Evolutionary conservation across 257 asterid genomes (phyloP).

Genomic region (Capsicum pubescens): DNA sequence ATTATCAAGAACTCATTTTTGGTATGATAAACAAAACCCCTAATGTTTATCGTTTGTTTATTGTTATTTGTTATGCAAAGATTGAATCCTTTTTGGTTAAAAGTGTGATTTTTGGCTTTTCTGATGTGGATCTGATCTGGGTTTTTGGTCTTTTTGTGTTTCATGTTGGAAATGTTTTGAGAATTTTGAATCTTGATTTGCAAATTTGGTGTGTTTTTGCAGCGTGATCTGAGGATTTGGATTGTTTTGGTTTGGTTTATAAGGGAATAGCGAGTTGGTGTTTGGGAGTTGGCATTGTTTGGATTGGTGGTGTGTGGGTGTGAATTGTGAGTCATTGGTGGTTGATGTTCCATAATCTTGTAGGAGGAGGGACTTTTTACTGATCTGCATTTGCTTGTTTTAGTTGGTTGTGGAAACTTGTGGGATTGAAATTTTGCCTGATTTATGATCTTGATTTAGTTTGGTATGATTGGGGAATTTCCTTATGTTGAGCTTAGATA

Average conservation of each 20-base stretch:
- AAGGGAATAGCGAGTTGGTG: slow-evolving; percentile 30
- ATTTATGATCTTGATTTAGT: slow-evolving; percentile 8
- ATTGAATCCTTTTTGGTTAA: not conserved
- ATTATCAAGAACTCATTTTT: slow-evolving; percentile 12
- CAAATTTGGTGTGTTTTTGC: slow-evolving; percentile 49
- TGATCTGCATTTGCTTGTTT: slow-evolving; percentile 42
- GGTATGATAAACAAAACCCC: slow-evolving; percentile 24
- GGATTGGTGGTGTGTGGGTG: slow-evolving; percentile 31
- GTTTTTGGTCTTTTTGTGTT: slow-evolving; percentile 40
- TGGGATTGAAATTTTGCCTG: not conserved
- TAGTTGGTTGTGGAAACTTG: slow-evolving; percentile 33
- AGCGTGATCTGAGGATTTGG: slow-evolving; percentile 63
- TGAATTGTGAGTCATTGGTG: slow-evolving; percentile 36
- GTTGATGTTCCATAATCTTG: slow-evolving; percentile 32
- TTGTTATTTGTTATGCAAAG: slow-evolving; percentile 28
- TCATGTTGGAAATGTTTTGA: not conserved
- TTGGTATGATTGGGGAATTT: slow-evolving; percentile 26
- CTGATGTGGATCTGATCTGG: slow-evolving; percentile 72
- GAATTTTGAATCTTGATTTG: slow-evolving; percentile 27
- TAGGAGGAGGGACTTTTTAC: slow-evolving; percentile 30
- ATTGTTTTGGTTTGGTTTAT: slow-evolving; percentile 26
- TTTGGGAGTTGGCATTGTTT: slow-evolving; percentile 32
- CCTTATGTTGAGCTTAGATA: slow-evolving; percentile 36
- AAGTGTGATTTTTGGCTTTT: slow-evolving; percentile 1
- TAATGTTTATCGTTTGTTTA: slow-evolving; percentile 18